Base-by-base conservation (phyloP, 257 asterid genomes). In the Solanum tacnaense region DNA sequence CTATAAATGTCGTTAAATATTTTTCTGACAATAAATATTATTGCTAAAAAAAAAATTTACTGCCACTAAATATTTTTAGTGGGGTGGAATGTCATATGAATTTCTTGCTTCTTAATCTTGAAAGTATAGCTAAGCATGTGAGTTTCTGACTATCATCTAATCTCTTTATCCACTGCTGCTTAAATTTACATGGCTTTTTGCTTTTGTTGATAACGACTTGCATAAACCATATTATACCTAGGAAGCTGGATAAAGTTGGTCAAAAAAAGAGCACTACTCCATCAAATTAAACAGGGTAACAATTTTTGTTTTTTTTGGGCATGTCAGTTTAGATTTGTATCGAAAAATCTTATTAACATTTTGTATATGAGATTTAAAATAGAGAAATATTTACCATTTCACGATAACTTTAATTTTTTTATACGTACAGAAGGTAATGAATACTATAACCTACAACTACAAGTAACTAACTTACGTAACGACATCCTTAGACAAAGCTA, bases 131-230 rank as follows among this genome's bases (percentile, higher is more conserved):
- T 13, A 32, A n/a, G 60, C 85, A 81, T 46, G 85, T 81, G 85
- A 31, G 65, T 41, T 6, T 41, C 23, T 23, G 72, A 5, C 13
- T 1, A 78, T 52, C 35, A 46, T 46, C 67, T 81, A 81, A 81
- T 46, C 68, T 29, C 68, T 81, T 81, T 81, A 81, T 81, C 85
- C 68, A 81, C 27, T 27, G 1, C 29, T 49, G 5, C 85, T 27
- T 44, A 79, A 41, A n/a, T 73, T 78, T n/a, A 78, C 62, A n/a
- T 38, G 62, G 15, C 73, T 46, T 32, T 71, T 32, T 71, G 15
- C 86, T n/a, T 84, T 35, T 56, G 25, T 9, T 83, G 91, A 89
- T 20, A 68, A 18, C 10, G 89, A 89, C 88, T 31, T 73, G 83
- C 9, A 32, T 27, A 25, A 39, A 21, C 85, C 62, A 73, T 23